These are phyloP conservation scores for Cladosporium sp. DNA, from an alignment of 2,329 filamentous ascomycete species.

Conservation along the genomic window DNA sequence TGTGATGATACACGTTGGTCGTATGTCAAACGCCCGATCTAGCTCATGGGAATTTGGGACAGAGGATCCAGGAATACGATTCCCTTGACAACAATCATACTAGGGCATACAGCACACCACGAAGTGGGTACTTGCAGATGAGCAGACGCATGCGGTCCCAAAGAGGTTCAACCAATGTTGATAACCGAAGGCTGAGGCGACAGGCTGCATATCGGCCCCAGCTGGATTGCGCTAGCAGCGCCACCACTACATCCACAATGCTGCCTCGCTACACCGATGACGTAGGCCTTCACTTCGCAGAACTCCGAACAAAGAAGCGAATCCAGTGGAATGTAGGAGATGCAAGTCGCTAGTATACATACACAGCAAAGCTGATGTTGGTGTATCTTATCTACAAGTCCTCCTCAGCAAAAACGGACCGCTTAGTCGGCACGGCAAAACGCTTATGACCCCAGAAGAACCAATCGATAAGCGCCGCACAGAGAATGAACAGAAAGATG, in stretches of 20 bases:
- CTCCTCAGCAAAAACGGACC: conserved; percentile 3
- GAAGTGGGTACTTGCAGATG: not conserved
- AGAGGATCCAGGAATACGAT: not conserved
- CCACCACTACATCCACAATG: not conserved
- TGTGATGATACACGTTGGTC: not conserved
- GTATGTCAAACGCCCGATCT: not conserved
- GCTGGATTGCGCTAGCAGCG: not conserved
- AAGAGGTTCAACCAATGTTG: not conserved
- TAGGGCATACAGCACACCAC: not conserved
- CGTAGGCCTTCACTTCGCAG: not conserved
- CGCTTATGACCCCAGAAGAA: conserved; percentile 18
- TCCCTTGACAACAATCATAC: not conserved
- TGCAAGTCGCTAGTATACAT: not conserved
- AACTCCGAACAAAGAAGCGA: not conserved
- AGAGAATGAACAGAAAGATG: conserved; percentile 20
- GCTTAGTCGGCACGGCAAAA: conserved; percentile 12
- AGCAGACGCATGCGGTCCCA: not conserved
- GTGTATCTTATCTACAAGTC: not conserved
- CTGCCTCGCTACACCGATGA: not conserved
- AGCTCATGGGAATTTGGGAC: not conserved
- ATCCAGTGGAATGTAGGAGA: not conserved
- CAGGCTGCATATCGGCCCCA: not conserved
- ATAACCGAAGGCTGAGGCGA: not conserved
- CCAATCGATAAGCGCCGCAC: conserved; percentile 26
- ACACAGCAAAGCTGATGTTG: not conserved